Conservation (phyloP, 371 early-diverging fungal genomes). For the Synchytrium microbalum region DNA sequence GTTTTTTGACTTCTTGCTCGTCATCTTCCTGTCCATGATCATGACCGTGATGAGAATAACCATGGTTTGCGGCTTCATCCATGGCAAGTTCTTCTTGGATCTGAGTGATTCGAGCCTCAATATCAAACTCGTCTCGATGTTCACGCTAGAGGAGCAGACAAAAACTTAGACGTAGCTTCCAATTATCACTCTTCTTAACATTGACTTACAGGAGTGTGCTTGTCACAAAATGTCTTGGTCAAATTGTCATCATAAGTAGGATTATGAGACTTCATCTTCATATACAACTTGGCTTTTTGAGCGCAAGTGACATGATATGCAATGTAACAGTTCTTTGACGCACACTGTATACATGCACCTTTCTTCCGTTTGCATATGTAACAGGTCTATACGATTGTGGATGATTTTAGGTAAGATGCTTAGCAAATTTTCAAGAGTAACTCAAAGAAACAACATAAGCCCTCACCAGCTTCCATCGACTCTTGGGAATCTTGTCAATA, state of each 20-base stretch:
- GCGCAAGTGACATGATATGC: constrained; percentile 96
- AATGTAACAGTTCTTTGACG: constrained; percentile 73
- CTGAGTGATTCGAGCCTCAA: constrained; percentile 24
- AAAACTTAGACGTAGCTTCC: constrained; percentile 6
- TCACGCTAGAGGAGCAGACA: constrained; percentile 33
- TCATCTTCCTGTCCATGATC: neutral
- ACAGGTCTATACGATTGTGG: constrained; percentile 48
- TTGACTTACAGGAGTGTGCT: constrained; percentile 57
- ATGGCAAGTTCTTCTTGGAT: constrained; percentile 11
- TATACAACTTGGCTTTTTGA: constrained; percentile 71
- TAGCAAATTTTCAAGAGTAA: constrained; percentile 1
- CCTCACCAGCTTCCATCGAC: constrained; percentile 71
- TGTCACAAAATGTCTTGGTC: constrained; percentile 65
- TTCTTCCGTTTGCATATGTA: constrained; percentile 71
- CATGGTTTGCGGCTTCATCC: constrained; percentile 2
- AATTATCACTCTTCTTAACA: neutral
- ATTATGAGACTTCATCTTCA: constrained; percentile 64
- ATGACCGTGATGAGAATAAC: neutral
- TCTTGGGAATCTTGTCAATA: constrained; percentile 75
- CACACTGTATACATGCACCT: constrained; percentile 96
- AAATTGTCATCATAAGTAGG: constrained; percentile 31
- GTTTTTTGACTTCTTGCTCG: constrained; percentile 5
- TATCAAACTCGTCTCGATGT: constrained; percentile 51
- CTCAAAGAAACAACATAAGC: too few relatives aligned
- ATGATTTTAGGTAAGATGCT: neutral